These are phyloP conservation scores for Jacaranda mimosifolia DNA, from an alignment of 257 asterid genomes.

Conservation along the genomic window DNA sequence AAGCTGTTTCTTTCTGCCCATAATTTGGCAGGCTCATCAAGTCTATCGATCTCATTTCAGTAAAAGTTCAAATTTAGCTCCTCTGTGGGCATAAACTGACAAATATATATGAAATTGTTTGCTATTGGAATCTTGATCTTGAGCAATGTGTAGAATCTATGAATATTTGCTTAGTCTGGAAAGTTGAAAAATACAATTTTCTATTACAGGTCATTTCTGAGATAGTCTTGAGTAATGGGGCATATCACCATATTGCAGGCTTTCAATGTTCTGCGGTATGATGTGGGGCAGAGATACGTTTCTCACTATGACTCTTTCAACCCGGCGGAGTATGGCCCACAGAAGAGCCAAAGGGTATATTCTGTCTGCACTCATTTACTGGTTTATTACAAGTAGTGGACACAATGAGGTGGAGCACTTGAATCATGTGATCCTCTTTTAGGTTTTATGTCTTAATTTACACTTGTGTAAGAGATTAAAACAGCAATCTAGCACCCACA, in stretches of 20 bases:
- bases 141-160: conserved; percentile 15
- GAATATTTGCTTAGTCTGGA: conserved; percentile 28
- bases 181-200: conserved; percentile 44
- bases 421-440: background rate
- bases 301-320: conserved; percentile 86
- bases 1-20: background rate
- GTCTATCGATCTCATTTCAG: background rate
- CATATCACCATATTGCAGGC: conserved; percentile 73
- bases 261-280: conserved; percentile 83
- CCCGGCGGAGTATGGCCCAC: conserved; percentile 82
- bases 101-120: conserved; percentile 9
- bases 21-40: background rate
- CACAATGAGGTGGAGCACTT: background rate
- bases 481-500: background rate
- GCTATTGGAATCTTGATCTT: conserved; percentile 14
- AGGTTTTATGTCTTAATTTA: background rate
- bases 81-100: background rate
- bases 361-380: background rate
- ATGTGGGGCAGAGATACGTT: conserved; percentile 77
- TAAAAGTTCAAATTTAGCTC: background rate
- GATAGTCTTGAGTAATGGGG: conserved; percentile 51
- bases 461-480: background rate
- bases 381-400: background rate
- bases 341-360: conserved; percentile 84
- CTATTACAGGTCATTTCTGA: conserved; percentile 58